Conservation (phyloP, 768 basidiomycete genomes). For the Xanthoconium stramineum region DNA sequence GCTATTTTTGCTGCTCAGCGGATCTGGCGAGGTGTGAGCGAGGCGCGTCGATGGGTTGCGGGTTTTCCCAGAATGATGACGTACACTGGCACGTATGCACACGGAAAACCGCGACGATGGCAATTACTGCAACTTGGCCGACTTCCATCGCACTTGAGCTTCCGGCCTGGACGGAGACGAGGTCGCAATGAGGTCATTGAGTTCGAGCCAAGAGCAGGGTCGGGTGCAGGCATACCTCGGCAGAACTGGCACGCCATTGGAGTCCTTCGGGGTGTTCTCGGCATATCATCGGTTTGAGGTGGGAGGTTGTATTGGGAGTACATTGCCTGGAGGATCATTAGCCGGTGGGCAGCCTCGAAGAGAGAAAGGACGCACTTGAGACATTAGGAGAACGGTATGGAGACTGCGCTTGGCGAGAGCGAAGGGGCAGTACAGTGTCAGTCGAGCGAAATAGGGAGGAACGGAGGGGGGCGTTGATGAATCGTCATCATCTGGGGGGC, state of each 20-base stretch:
- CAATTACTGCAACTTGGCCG: conserved; percentile 67
- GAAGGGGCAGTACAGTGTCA: neutral
- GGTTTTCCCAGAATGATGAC: conserved; percentile 25
- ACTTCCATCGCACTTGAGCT: conserved; percentile 69
- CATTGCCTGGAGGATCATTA: conserved; percentile 9
- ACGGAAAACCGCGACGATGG: conserved; percentile 54
- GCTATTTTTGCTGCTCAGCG: conserved; percentile 32
- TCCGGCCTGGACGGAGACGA: conserved; percentile 45
- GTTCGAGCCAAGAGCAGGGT: neutral
- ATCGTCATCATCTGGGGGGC: conserved; percentile 8
- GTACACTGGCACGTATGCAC: conserved; percentile 65
- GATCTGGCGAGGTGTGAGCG: conserved; percentile 19
- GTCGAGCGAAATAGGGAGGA: conserved; percentile 9
- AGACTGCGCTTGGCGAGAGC: conserved; percentile 1
- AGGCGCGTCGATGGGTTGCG: neutral
- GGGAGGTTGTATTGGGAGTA: conserved; percentile 14
- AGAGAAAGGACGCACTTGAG: conserved; percentile 16
- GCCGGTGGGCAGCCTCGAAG: neutral
- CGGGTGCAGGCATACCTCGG: conserved; percentile 41
- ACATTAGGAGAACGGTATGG: conserved; percentile 18
- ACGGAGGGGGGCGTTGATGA: conserved; percentile 1
- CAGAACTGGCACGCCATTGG: conserved; percentile 78
- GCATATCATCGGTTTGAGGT: conserved; percentile 18
- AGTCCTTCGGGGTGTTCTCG: conserved; percentile 42
- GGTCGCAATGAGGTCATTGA: neutral